Evolutionary conservation across 2,329 filamentous ascomycete species (phyloP).

Genomic region (Exophiala sideris): DNA sequence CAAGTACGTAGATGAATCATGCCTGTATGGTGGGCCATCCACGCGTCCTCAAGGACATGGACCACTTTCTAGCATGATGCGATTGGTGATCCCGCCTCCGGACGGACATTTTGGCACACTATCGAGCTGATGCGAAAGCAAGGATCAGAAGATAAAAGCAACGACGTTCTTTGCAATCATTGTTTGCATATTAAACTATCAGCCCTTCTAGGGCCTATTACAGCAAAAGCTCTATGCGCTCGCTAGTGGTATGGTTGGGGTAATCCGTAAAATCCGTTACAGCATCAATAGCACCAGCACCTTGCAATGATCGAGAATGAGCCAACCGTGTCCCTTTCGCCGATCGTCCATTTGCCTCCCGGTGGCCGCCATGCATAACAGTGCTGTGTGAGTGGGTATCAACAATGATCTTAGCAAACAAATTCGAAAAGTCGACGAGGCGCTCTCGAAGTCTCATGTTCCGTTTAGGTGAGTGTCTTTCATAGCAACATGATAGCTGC

Average conservation of each 20-base stretch:
- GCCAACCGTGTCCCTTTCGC: conserved; percentile 12
- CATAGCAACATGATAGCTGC: conserved; percentile 43
- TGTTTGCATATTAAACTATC: conserved; percentile 18
- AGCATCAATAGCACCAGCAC: conserved; percentile 13
- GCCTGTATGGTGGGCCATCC: background rate
- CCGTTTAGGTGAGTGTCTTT: conserved; percentile 16
- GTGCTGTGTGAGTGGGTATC: conserved; percentile 23
- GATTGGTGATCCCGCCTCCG: too few relatives aligned
- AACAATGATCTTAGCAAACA: conserved; percentile 24
- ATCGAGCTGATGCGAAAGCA: background rate
- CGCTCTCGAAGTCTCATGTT: conserved; percentile 1
- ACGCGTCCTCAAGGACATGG: background rate
- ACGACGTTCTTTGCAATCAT: background rate
- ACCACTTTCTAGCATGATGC: too few relatives aligned
- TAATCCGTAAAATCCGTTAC: conserved; percentile 21
- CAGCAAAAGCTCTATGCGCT: conserved; percentile 16
- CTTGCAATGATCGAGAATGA: conserved; percentile 14
- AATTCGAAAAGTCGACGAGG: conserved; percentile 16
- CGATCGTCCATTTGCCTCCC: conserved; percentile 9
- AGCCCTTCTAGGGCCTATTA: conserved; percentile 22
- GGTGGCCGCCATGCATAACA: conserved; percentile 11
- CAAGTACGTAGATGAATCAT: too few relatives aligned
- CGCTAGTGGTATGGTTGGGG: conserved; percentile 11
- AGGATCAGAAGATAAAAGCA: background rate
- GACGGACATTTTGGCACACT: background rate